A percentile compares a stretch with the other conserved stretches of the same genome.
Evolutionary conservation across 148 eudicot species (phyloP).

Genomic region (Camellia sinensis): DNA sequence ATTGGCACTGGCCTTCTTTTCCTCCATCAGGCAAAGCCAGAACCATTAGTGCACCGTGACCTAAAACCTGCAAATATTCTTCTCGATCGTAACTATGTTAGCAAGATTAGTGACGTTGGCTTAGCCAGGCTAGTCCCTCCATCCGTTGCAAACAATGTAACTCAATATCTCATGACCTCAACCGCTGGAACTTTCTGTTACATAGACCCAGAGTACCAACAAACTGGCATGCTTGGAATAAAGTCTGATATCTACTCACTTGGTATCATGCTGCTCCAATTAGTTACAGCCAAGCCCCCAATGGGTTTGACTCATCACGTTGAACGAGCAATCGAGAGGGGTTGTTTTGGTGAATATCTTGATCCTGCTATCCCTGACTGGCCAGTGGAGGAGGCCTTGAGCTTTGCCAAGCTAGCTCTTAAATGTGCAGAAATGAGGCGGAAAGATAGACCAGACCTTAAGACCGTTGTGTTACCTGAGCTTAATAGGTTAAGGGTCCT

Average conservation of each 20-base stretch:
- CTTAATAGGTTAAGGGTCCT: constrained; percentile 28
- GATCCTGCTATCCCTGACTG: constrained; percentile 33
- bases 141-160: constrained; percentile 36
- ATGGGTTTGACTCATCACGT: constrained; percentile 43
- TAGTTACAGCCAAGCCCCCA: constrained; percentile 40
- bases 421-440: constrained; percentile 36
- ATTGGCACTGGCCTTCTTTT: constrained; percentile 41
- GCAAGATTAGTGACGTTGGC: constrained; percentile 48
- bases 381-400: constrained; percentile 36
- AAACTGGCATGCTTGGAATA: constrained; percentile 47
- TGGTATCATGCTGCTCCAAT: constrained; percentile 38
- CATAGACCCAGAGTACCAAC: constrained; percentile 50
- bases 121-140: constrained; percentile 45
- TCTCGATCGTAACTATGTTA: constrained; percentile 38
- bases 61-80: constrained; percentile 42
- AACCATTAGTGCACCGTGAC: constrained; percentile 44
- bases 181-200: constrained; percentile 48
- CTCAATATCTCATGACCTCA: constrained; percentile 45
- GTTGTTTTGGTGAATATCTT: constrained; percentile 32
- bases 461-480: constrained; percentile 28
- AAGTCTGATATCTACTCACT: constrained; percentile 41
- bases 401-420: constrained; percentile 32
- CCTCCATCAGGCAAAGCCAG: constrained; percentile 47
- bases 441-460: constrained; percentile 43
- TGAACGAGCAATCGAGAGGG: constrained; percentile 34